A percentile compares a stretch with the other conserved stretches of the same genome.
These are phyloP conservation scores for Penicillium occitanis DNA, from an alignment of 2,329 filamentous ascomycete genomes.

Conservation along the genomic window DNA sequence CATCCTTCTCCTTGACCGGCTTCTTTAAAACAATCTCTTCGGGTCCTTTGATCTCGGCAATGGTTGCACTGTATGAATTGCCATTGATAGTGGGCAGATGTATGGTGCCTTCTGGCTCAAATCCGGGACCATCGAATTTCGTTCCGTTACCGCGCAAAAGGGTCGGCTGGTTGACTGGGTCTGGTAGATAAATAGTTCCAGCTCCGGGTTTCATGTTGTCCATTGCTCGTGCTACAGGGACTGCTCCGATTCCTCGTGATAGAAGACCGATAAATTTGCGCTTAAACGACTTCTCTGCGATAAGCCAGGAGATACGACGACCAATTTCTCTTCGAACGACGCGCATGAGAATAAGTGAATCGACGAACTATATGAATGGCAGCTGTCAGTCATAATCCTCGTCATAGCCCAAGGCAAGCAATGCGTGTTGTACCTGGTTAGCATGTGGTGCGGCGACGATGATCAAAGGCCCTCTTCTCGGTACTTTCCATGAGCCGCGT, in stretches of 20 bases:
- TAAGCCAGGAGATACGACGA: conserved; percentile 86
- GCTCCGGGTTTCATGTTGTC: conserved; percentile 77
- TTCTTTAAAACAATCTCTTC: conserved; percentile 86
- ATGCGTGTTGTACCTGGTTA: conserved; percentile 66
- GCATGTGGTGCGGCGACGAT: conserved; percentile 97
- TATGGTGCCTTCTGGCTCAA: conserved; percentile 76
- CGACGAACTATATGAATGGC: conserved; percentile 69
- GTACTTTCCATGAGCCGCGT: conserved; percentile 91
- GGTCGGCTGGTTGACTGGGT: conserved; percentile 80
- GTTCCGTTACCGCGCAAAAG: conserved; percentile 77
- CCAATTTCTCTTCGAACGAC: conserved; percentile 82
- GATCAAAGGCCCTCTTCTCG: conserved; percentile 81
- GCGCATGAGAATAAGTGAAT: conserved; percentile 89
- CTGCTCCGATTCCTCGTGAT: conserved; percentile 79
- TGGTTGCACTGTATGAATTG: conserved; percentile 76
- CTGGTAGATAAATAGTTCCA: conserved; percentile 83
- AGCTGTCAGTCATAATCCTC: conserved; percentile 19
- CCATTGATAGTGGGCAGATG: conserved; percentile 84
- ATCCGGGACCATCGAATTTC: conserved; percentile 71
- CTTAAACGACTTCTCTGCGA: conserved; percentile 92
- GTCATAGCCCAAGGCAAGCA: neutral
- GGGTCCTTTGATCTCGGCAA: conserved; percentile 74
- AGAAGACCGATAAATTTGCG: conserved; percentile 84
- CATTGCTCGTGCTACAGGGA: conserved; percentile 90
- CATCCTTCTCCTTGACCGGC: conserved; percentile 73